Percentiles rank a stretch among this genome's conserved stretches.
Conservation (phyloP, 169 alveolate genomes). For the Cryptosporidium sp. region DNA sequence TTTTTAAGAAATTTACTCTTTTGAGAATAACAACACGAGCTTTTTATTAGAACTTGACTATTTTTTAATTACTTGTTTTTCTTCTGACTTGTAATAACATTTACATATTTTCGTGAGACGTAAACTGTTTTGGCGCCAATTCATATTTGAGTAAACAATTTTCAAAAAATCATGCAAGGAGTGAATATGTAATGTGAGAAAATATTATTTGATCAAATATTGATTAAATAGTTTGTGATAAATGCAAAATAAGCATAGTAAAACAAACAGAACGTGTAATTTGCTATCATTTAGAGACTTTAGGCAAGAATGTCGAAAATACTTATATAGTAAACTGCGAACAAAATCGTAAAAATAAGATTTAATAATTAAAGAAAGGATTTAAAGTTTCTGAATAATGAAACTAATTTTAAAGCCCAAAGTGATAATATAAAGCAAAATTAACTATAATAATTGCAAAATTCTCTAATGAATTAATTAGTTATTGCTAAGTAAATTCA, state of each 20-base stretch:
- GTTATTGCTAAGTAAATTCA: slow-evolving; percentile 32
- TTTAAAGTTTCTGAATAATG: neutral
- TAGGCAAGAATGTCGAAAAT: neutral
- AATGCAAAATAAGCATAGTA: too few species aligned
- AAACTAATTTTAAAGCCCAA: neutral
- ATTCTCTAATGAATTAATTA: neutral
- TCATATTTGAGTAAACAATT: neutral
- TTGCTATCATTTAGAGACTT: neutral
- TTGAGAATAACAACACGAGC: too few species aligned
- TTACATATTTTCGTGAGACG: slow-evolving; percentile 15
- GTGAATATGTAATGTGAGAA: neutral
- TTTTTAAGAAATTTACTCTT: too few species aligned
- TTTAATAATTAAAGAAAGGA: neutral
- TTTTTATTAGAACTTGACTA: neutral
- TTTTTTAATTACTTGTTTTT: neutral
- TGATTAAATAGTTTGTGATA: neutral
- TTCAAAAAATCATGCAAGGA: neutral
- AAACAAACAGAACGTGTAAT: too few species aligned
- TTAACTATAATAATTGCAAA: neutral
- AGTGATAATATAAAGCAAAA: slow-evolving; percentile 9
- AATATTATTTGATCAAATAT: too few species aligned
- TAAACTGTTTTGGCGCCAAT: slow-evolving; percentile 1
- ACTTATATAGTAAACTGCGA: too few species aligned
- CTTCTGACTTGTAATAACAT: neutral
- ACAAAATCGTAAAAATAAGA: neutral